Base-by-base conservation (phyloP, 1,284 basidiomycete species). In the Mycena citricolor region DNA sequence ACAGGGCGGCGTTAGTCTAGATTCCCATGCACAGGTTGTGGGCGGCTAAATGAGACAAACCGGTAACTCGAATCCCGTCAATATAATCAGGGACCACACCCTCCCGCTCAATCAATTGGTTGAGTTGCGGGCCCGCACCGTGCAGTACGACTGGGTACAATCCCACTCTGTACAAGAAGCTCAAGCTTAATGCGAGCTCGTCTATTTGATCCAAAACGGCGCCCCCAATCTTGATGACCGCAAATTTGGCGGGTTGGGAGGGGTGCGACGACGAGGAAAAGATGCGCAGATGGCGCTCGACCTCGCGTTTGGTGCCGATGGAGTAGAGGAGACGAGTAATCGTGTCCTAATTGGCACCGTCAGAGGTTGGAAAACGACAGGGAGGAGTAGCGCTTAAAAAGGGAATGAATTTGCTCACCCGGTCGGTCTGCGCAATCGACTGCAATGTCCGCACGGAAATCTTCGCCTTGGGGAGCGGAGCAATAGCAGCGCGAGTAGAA, bases 141-240 rank as follows among this genome's bases (percentile, higher is more conserved):
- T 97, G 94, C 6, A 97, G 78, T 34, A 97, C 84, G 52, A 97
- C 88, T 0, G 94, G 94, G 69, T 94, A 97, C 21, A 97, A 78
- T 5, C 94, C 94, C 39, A 97, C 86, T 36, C 90, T 82, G 69
- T 94, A 94, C 46, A 97, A 74, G 74, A 97, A 97, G 66, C 90
- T 93, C 56, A 97, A 76, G 55, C 88, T 94, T 44, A 94, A 80
- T 2, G 93, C 91, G 38, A 97, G 81, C 59, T 95, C 93, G 53
- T 95, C 88, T 42, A 97, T 69, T 53, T 97, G 79, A 59, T 87
- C 88, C 17, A 97, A 76, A 32, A 97, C 94, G 12, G 91, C 94
- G 42, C 94, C 94, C 43, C 94, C 94, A 56, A 97, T 83, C 68
- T 95, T 94, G 73, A 95, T 85, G 49, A 95, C 92, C 24, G 92